phyloP scores from a whole-genome alignment of 2,329 filamentous ascomycete genomes.

The Elsinoe batatas region DNA sequence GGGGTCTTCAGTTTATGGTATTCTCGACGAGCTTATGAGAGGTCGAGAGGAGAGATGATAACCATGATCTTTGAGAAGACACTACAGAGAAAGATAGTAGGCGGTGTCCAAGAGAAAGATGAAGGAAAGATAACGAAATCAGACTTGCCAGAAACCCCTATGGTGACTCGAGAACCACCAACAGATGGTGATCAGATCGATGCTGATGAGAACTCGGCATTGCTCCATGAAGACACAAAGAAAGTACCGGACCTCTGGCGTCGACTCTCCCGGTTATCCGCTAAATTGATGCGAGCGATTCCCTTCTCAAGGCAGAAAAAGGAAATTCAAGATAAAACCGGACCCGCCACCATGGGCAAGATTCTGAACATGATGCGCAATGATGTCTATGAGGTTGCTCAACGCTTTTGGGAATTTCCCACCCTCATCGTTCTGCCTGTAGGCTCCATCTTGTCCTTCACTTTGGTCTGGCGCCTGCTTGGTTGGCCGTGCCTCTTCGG shows the following conservation, averaged over 20 bases:
- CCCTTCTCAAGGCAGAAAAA: not conserved
- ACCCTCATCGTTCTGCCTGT: slow-evolving; percentile 66
- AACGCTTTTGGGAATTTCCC: slow-evolving; percentile 77
- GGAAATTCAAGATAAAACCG: slow-evolving; percentile 28
- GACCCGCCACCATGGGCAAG: slow-evolving; percentile 74
- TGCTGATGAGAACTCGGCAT: slow-evolving; percentile 13
- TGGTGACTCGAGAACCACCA: slow-evolving; percentile 9
- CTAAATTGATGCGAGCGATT: not conserved
- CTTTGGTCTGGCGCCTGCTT: slow-evolving; percentile 67
- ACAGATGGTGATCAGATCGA: slow-evolving; percentile 19
- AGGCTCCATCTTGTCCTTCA: slow-evolving; percentile 62
- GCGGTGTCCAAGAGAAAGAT: slow-evolving; percentile 16
- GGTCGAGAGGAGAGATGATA: slow-evolving; percentile 75
- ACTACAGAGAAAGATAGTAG: slow-evolving; percentile 52
- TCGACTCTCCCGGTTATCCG: not conserved
- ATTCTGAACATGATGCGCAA: slow-evolving; percentile 77
- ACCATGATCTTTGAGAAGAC: slow-evolving; percentile 78
- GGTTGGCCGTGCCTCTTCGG: slow-evolving; percentile 71
- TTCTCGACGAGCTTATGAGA: slow-evolving; percentile 71
- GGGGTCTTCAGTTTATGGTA: slow-evolving; percentile 69
- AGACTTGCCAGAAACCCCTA: not conserved
- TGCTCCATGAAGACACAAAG: slow-evolving; percentile 10
- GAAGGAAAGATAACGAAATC: not conserved
- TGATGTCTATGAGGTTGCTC: slow-evolving; percentile 65
- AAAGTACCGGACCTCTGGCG: slow-evolving; percentile 13